Evolutionary conservation across 139 green algal genomes (phyloP).

Genomic region (Astrephomene gubernaculifera): DNA sequence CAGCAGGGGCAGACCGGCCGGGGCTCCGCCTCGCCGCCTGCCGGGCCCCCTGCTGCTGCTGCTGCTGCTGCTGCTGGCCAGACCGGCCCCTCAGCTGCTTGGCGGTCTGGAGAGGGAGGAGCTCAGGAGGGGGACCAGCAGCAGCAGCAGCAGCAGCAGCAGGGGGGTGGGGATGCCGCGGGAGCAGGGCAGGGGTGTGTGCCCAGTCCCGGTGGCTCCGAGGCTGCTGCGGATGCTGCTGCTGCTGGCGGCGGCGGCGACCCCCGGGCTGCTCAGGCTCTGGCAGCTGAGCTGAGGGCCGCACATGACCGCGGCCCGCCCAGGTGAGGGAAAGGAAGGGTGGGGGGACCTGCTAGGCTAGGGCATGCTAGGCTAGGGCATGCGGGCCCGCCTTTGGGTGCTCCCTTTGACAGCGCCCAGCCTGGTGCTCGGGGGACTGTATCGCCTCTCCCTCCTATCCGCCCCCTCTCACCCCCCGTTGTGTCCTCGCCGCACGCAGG

Average conservation of each 20-base stretch:
- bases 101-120: no score
- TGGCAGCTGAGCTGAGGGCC: slow-evolving; percentile 67
- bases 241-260: background rate
- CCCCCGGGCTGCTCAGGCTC: slow-evolving; percentile 51
- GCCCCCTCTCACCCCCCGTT: background rate
- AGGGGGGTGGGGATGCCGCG: background rate
- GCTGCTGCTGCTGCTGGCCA: no score
- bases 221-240: background rate
- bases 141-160: background rate
- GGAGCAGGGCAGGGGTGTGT: background rate
- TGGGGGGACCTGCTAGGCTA: no score
- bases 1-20: no score
- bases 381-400: no score
- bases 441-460: background rate
- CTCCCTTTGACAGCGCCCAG: no score
- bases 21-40: no score
- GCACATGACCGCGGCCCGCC: slow-evolving; percentile 76
- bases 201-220: no score
- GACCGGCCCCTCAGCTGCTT: no score
- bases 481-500: background rate
- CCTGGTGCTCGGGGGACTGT: no score
- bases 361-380: no score
- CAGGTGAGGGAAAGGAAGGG: background rate
- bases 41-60: no score
- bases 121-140: background rate